phyloP scores from a whole-genome alignment of 768 basidiomycete species.

The Amanita polypyramis region DNA sequence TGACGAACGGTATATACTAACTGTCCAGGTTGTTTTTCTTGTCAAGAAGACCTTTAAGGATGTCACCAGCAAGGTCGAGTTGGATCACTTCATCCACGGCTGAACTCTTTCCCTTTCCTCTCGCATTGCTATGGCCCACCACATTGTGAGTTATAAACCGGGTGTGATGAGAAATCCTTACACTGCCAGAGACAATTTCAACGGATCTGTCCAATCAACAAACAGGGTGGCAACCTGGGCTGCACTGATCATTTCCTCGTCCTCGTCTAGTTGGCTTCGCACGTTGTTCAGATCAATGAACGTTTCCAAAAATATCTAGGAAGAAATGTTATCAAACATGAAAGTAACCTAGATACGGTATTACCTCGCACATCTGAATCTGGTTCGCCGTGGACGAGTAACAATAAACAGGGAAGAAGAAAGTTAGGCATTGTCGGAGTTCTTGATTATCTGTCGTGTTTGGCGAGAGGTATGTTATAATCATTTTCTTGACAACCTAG shows the following conservation, averaged over 20 bases:
- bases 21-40: conserved; percentile 42
- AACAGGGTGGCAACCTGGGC: conserved; percentile 71
- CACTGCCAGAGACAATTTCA: conserved; percentile 44
- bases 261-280: conserved; percentile 57
- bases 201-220: conserved; percentile 83
- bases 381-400: conserved; percentile 81
- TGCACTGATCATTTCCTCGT: conserved; percentile 62
- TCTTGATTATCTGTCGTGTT: conserved; percentile 77
- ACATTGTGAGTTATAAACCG: not conserved
- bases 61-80: conserved; percentile 46
- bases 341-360: not conserved
- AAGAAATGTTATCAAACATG: not conserved
- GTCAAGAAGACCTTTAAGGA: conserved; percentile 32
- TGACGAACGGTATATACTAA: conserved; percentile 22
- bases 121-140: conserved; percentile 11
- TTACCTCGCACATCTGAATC: conserved; percentile 41
- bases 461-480: conserved; percentile 71
- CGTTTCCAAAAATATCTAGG: conserved; percentile 60
- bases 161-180: conserved; percentile 13
- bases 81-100: conserved; percentile 29
- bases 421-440: conserved; percentile 85
- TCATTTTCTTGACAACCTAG: conserved; percentile 30
- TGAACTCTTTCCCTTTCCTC: conserved; percentile 12
- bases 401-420: conserved; percentile 93
- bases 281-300: conserved; percentile 50